Evolutionary conservation across 768 basidiomycete species (phyloP), one percentile per base, ranked within the genome.

Genomic region (Favolaschia claudopus): DNA sequence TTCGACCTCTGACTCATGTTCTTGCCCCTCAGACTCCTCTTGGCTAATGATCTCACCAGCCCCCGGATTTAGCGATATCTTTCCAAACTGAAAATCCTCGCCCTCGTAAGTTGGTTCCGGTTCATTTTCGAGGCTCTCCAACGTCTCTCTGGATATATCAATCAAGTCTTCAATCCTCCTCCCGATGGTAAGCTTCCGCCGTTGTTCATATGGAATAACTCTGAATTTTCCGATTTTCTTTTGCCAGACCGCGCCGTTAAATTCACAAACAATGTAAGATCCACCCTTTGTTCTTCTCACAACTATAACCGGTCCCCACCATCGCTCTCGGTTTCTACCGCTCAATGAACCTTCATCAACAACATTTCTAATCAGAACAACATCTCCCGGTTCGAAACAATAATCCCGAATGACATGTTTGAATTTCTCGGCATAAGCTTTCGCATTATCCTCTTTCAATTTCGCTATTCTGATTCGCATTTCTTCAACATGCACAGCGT

Each of bases 231-330:
- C 61, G 7, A 63, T 53, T 15, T 51, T 52, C 29, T 51, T 50
- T 34, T 44, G 36, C 50, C 55, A 55, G 2, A 53, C 44, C 0
- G 61, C 43, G 13, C 61, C 61, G 24, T 63, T 49, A 12, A 58
- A 44, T 12, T 62, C 60, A 17, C 39, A 45, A 0, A 62, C 54
- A 8, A 56, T 56, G 31, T 56, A 62, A 5, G 52, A 22, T 0
- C 55, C 49, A 7, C 55, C 60, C 25, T 14, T 43, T 13, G 61
- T 66, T 3, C 60, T 33, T 24, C 60, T 14, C 5, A 69, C 56
- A 5, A 74, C 64, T 14, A 65, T 39, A 22, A 64, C 58, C 0
- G 71, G 72, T 24, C 70, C 71, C 36, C 68, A 58, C 47, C 71
- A 73, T 1, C 60, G 45, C 33, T 55, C 46, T 20, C 48, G 55